A percentile compares a stretch with the other conserved stretches of the same genome.
These are phyloP conservation scores for Sclerotinia subarctica DNA, from an alignment of 2,329 filamentous ascomycete species.

Conservation along the genomic window DNA sequence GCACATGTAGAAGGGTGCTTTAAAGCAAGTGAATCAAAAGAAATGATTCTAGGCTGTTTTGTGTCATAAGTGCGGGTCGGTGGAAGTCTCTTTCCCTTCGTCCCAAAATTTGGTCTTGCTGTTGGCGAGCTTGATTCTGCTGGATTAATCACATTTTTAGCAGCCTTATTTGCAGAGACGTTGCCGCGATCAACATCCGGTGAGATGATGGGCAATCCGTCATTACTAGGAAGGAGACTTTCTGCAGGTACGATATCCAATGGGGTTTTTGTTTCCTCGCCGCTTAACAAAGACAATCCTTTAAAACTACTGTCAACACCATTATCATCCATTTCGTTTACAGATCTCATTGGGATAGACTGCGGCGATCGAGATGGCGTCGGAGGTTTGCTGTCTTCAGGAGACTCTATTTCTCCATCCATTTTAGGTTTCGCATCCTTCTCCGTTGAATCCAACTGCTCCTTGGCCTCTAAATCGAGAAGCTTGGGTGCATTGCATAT, in stretches of 20 bases:
- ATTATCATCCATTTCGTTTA: neutral
- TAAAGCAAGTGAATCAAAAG: constrained; percentile 78
- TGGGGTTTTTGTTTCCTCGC: neutral
- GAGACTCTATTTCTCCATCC: neutral
- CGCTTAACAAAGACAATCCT: neutral
- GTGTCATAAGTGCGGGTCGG: constrained; percentile 45
- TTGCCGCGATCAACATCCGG: neutral
- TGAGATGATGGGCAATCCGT: neutral
- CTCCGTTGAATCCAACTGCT: constrained; percentile 3
- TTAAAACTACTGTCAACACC: neutral
- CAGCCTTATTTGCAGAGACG: neutral
- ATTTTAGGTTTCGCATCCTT: neutral
- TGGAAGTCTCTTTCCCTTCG: constrained; percentile 34
- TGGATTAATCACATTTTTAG: constrained; percentile 1
- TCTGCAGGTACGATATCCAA: neutral
- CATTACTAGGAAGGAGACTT: neutral
- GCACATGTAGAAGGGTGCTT: constrained; percentile 61
- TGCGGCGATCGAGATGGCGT: constrained; percentile 2
- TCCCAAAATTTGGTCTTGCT: constrained; percentile 30
- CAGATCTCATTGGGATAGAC: neutral
- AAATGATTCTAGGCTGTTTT: constrained; percentile 69
- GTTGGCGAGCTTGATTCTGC: constrained; percentile 9
- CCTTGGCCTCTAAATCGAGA: constrained; percentile 36
- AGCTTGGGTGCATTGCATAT: constrained; percentile 82
- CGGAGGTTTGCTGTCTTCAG: neutral